Conservation (phyloP, 371 early-diverging fungal genomes). For the Capillidium rhysosporum region DNA sequence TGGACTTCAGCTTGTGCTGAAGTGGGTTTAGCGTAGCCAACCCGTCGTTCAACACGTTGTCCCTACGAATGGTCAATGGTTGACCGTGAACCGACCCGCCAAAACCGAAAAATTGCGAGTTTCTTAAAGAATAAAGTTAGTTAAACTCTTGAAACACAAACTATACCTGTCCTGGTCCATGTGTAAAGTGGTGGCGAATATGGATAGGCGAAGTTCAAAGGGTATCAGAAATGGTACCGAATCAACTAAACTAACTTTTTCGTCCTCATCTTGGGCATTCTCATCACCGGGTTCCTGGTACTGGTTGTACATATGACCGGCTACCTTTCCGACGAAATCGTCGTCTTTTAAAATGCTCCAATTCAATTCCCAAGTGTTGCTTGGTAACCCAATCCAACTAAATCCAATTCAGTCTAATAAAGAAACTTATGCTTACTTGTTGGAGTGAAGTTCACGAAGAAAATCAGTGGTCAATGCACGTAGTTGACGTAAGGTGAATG, state of each 20-base stretch:
- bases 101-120: too few species aligned
- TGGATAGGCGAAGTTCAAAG: constrained; percentile 64
- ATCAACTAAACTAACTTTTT: background rate
- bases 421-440: too few species aligned
- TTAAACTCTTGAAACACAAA: background rate
- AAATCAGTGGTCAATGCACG: background rate
- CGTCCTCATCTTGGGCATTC: too few species aligned
- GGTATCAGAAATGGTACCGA: constrained; percentile 14
- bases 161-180: background rate
- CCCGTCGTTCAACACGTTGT: constrained; percentile 74
- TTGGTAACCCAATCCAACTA: too few species aligned
- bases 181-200: constrained; percentile 52
- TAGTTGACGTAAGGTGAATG: background rate
- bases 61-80: constrained; percentile 43
- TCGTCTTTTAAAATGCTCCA: too few species aligned
- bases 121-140: background rate
- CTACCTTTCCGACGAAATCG: too few species aligned
- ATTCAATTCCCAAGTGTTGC: too few species aligned
- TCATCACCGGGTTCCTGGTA: too few species aligned
- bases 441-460: too few species aligned
- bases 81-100: constrained; percentile 5
- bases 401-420: too few species aligned
- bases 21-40: constrained; percentile 37
- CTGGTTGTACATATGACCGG: too few species aligned
- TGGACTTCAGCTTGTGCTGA: constrained; percentile 37